Evolutionary conservation across 768 basidiomycete species (phyloP).

Genomic region (Panellus pusillus): DNA sequence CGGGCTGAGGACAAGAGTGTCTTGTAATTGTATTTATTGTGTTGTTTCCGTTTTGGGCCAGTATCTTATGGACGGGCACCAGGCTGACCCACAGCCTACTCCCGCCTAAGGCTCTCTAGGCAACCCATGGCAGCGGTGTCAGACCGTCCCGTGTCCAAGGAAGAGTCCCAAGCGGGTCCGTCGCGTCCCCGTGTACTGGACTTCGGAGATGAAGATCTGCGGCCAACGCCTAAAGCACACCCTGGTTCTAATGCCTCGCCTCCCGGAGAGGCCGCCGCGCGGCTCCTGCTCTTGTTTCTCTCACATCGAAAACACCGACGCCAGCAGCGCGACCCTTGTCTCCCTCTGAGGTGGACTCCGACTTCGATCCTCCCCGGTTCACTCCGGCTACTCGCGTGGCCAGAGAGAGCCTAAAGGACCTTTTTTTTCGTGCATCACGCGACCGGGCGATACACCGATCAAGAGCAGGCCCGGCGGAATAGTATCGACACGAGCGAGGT

Average conservation of each 20-base stretch:
- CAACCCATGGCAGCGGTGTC: conserved; percentile 28
- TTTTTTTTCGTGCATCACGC: conserved; percentile 66
- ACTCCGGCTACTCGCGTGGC: conserved; percentile 44
- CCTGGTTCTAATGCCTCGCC: conserved; percentile 22
- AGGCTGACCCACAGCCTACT: conserved; percentile 20
- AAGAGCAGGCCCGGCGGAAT: conserved; percentile 52
- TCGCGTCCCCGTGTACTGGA: conserved; percentile 38
- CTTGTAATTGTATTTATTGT: not conserved
- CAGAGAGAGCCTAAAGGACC: conserved; percentile 58
- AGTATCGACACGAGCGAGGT: conserved; percentile 63
- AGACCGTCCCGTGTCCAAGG: conserved; percentile 22
- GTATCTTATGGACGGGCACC: conserved; percentile 29
- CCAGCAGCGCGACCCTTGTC: conserved; percentile 33
- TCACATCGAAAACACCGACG: conserved; percentile 42
- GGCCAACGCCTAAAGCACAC: conserved; percentile 37
- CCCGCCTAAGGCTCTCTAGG: conserved; percentile 38
- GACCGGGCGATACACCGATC: conserved; percentile 65
- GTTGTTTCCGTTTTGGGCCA: conserved; percentile 10
- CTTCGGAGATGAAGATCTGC: conserved; percentile 34
- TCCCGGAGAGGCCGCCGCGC: conserved; percentile 42
- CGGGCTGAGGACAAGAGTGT: conserved; percentile 30
- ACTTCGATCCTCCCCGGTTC: conserved; percentile 52
- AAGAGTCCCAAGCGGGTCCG: conserved; percentile 32
- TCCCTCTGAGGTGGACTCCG: conserved; percentile 54
- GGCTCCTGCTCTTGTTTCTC: conserved; percentile 60